Evolutionary conservation across 805 yeast genomes (phyloP).

Genomic region (Tetrapisispora nanseiensis): DNA sequence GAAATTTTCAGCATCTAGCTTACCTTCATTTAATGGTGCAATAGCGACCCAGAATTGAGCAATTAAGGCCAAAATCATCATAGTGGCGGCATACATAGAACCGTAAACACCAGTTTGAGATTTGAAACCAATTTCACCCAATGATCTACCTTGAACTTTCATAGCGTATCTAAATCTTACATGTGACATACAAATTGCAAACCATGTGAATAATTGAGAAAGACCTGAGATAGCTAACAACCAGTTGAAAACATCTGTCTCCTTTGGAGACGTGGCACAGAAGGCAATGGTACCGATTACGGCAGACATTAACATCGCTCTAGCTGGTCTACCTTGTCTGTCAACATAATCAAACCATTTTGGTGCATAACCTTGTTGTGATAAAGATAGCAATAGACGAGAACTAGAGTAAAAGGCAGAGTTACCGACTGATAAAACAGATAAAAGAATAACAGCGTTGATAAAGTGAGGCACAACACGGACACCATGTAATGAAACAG

Average conservation of each 20-base stretch:
- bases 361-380: conserved; percentile 56
- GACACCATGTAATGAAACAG: conserved; percentile 47
- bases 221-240: conserved; percentile 53
- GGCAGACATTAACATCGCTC: conserved; percentile 40
- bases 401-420: conserved; percentile 43
- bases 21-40: conserved; percentile 38
- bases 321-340: conserved; percentile 55
- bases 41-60: conserved; percentile 62
- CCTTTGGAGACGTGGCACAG: conserved; percentile 51
- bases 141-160: conserved; percentile 41
- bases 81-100: conserved; percentile 41
- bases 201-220: conserved; percentile 56
- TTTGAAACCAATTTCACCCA: conserved; percentile 42
- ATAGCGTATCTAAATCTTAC: conserved; percentile 52
- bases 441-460: conserved; percentile 54
- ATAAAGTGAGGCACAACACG: conserved; percentile 51
- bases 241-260: conserved; percentile 55
- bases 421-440: conserved; percentile 49
- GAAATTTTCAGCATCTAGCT: conserved; percentile 34
- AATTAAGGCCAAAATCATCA: conserved; percentile 41
- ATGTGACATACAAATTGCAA: conserved; percentile 46
- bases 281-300: conserved; percentile 53
- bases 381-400: conserved; percentile 44
- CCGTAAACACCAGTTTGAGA: conserved; percentile 46
- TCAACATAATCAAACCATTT: conserved; percentile 47